Base-by-base conservation (phyloP, 352 stramenopile species). In the Phytophthora gonapodyides region DNA sequence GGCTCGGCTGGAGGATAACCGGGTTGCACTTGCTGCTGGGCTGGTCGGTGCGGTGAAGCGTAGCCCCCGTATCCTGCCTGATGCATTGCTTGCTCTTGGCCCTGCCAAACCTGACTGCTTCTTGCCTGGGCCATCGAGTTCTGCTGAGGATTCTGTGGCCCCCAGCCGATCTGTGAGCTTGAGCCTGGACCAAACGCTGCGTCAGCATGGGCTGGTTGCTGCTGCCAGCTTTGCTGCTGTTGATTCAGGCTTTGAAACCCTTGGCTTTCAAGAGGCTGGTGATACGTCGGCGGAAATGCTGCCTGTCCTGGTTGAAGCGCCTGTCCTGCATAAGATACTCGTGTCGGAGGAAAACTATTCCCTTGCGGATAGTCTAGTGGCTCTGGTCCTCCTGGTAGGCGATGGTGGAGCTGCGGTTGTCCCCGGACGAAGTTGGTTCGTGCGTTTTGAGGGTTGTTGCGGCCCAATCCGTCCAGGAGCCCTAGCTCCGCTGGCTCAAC, bases 401-500 rank as follows among this genome's bases (percentile, higher is more conserved):
- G 59, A 21, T 64, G 46, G 8, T 64, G 58, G 5, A 47, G 54
- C 30, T 75, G 64, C 7, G 64, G 69, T 24, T 81, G 72, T 3
- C 79, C 75, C 0, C 76, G 79, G 5, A 66, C 79, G 57, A 84
- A 88, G 42, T 71, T 84, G 0, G 46, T 73, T 50, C 70, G 57
- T 8, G 57, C 52, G 27, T 16, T 52, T 49, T 69, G 64, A 27
- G 65, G 61, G 35, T 76, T 64, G n/a, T 76, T 75, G 46, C 73
- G 60, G 0, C 80, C 80, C 5, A 89, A 57, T 21, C 80, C 80
- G 35, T 83, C 77, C 10, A 84, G 77, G 8, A 84, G 42, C 0
- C 71, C 66, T 27, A 41, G 35, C n/a, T 66, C 52, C 31, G 30
- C 19, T 46, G 43, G 24, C 13, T 42, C 42, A 33, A 57, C 57